Evolutionary conservation across 768 basidiomycete genomes (phyloP).

Genomic region (Mycena leptocephala): DNA sequence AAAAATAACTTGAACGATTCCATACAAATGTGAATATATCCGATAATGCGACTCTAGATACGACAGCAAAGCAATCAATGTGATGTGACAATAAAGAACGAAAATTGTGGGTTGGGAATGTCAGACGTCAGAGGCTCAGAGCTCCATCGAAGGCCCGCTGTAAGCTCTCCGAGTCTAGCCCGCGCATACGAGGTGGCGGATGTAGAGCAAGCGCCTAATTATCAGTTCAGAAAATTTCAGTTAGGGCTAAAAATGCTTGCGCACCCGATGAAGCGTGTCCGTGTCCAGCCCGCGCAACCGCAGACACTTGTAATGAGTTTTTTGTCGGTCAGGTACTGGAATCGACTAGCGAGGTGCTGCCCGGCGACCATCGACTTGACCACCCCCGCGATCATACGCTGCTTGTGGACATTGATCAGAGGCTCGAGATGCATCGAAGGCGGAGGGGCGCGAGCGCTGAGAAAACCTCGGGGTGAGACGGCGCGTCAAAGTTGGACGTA

Average conservation of each 20-base stretch:
- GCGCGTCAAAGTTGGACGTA: slow-evolving; percentile 77
- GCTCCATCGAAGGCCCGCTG: too few species aligned
- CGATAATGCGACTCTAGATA: slow-evolving; percentile 38
- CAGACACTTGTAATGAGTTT: slow-evolving; percentile 82
- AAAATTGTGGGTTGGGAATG: slow-evolving; percentile 18
- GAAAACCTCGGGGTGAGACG: slow-evolving; percentile 87
- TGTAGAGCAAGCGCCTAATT: slow-evolving; percentile 47
- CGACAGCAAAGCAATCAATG: slow-evolving; percentile 35
- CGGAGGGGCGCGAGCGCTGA: slow-evolving; percentile 81
- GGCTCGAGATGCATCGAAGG: slow-evolving; percentile 87
- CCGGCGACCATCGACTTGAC: slow-evolving; percentile 88
- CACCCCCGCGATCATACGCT: slow-evolving; percentile 84
- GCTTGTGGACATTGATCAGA: slow-evolving; percentile 92
- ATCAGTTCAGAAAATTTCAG: too few species aligned
- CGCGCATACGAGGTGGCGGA: slow-evolving; percentile 60
- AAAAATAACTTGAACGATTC: background rate
- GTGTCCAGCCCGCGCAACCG: slow-evolving; percentile 77
- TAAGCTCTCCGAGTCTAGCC: slow-evolving; percentile 71
- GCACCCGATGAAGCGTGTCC: slow-evolving; percentile 69
- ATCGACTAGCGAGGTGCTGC: slow-evolving; percentile 85
- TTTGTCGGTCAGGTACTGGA: slow-evolving; percentile 81
- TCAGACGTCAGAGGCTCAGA: slow-evolving; percentile 45
- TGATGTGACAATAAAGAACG: slow-evolving; percentile 35
- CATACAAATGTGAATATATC: slow-evolving; percentile 20
- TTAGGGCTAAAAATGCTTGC: too few species aligned